These are phyloP conservation scores for Aspergillus quadricinctus DNA, from an alignment of 2,329 filamentous ascomycete genomes.

Conservation along the genomic window DNA sequence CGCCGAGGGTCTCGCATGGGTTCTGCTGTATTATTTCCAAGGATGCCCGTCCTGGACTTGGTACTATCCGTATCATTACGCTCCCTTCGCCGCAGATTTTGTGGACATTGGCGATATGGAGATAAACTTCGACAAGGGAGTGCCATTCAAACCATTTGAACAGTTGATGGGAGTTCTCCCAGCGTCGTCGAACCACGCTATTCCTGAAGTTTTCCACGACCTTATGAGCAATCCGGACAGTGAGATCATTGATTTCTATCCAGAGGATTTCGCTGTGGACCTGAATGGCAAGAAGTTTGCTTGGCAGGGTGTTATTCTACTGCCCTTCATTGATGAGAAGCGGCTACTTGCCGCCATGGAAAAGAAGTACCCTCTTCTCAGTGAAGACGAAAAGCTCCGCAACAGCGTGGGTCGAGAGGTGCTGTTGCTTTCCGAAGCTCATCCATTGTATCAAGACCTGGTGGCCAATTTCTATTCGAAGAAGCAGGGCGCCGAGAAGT, in stretches of 20 bases:
- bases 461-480: constrained; percentile 88
- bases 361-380: constrained; percentile 75
- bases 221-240: constrained; percentile 87
- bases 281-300: constrained; percentile 97
- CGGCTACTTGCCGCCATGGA: constrained; percentile 77
- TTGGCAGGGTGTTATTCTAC: constrained; percentile 90
- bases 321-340: constrained; percentile 94
- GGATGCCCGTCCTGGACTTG: constrained; percentile 98
- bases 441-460: constrained; percentile 82
- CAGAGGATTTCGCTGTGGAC: constrained; percentile 87
- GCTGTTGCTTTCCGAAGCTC: constrained; percentile 76
- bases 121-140: constrained; percentile 77
- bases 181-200: constrained; percentile 84
- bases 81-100: constrained; percentile 95
- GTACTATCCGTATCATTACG: constrained; percentile 99
- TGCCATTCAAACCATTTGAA: constrained; percentile 86
- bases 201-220: constrained; percentile 81
- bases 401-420: constrained; percentile 79
- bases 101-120: constrained; percentile 74
- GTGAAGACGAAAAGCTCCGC: constrained; percentile 68
- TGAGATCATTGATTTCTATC: constrained; percentile 96
- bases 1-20: constrained; percentile 92
- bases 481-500: constrained; percentile 63
- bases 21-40: constrained; percentile 94
- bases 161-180: constrained; percentile 98